Evolutionary conservation across 2,329 filamentous ascomycete genomes (phyloP).

Genomic region (Spiromastix sp.): DNA sequence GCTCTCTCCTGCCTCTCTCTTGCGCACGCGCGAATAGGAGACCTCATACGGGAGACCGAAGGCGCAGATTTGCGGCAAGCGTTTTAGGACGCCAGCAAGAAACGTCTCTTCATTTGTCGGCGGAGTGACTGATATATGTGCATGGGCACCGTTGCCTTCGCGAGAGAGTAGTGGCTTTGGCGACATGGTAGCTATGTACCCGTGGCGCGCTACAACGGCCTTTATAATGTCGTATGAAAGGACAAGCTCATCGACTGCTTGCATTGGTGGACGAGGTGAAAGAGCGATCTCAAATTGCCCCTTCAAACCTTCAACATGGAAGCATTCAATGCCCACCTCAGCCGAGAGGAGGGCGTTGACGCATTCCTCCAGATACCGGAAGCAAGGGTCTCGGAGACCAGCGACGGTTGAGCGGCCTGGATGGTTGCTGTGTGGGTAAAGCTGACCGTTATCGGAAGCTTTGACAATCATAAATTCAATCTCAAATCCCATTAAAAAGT

Average conservation of each 20-base stretch:
- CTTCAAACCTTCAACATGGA: slow-evolving; percentile 10
- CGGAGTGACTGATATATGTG: slow-evolving; percentile 12
- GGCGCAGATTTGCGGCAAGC: slow-evolving; percentile 8
- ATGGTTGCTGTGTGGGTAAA: slow-evolving; percentile 1
- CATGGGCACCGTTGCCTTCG: slow-evolving; percentile 6
- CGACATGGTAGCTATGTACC: slow-evolving; percentile 12
- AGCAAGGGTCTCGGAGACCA: slow-evolving; percentile 3
- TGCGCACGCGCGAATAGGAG: slow-evolving; percentile 8
- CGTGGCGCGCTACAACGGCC: slow-evolving; percentile 9
- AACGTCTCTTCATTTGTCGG: slow-evolving; percentile 6
- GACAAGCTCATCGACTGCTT: slow-evolving; percentile 14
- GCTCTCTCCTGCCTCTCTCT: slow-evolving; percentile 5
- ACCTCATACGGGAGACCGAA: slow-evolving; percentile 10
- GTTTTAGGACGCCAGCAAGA: slow-evolving; percentile 9
- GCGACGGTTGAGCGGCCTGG: slow-evolving; percentile 1
- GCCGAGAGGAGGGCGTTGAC: background rate
- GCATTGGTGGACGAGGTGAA: slow-evolving; percentile 10
- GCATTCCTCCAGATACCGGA: slow-evolving; percentile 1
- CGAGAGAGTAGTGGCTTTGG: slow-evolving; percentile 9
- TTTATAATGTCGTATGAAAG: slow-evolving; percentile 11
- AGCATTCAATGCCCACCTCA: slow-evolving; percentile 8
- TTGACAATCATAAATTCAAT: slow-evolving; percentile 4
- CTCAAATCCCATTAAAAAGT: too few species aligned
- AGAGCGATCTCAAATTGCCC: slow-evolving; percentile 14
- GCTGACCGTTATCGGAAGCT: background rate